Evolutionary conservation across 176 grass and related monocot species (phyloP), one percentile per base, ranked within the genome.

Genomic region (Cymbopogon citratus): DNA sequence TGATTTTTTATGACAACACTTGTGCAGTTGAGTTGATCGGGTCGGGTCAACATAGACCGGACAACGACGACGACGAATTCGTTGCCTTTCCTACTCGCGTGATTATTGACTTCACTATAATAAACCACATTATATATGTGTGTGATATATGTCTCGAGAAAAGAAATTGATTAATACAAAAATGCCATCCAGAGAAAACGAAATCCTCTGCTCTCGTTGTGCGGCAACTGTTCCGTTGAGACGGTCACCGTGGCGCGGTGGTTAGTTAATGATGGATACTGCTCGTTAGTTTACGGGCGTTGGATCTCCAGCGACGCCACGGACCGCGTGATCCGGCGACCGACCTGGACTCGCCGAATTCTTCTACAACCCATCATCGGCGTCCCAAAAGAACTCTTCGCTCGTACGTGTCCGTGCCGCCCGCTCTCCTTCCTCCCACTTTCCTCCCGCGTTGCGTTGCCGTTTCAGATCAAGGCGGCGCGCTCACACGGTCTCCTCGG

Each of bases 401-500:
- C 7, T 5, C 45, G 13, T 46, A 14, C 41, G 39, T 6, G 9
- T 31, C 19, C 24, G 13, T 34, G 26, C 61, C 69, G n/a, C n/a
- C n/a, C 9, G 24, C 63, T 80, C 62, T 23, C 87, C 73, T 85
- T 77, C 87, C 59, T 81, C 87, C 8, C 81, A 61, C 82, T 82
- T 81, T 85, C 79, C 78, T 31, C 70, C 46, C 15, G 16, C 69
- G 11, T 4, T 12, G 23, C 21, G 23, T 35, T 19, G 56, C 41
- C 64, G 3, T 63, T 77, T 61, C 77, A 41, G 40, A 64, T 59
- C 40, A 19, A 16, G 25, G 44, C 3, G 45, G 15, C 25, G 24
- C 57, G 14, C 34, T 0, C 33, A 49, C 62, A 31, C 77, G 76
- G 76, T 67, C 52, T 40, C 74, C 52, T 31, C 44, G 1, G 3